These are phyloP conservation scores for Curvularia spicifera DNA, from an alignment of 2,329 filamentous ascomycete genomes.

Conservation along the genomic window DNA sequence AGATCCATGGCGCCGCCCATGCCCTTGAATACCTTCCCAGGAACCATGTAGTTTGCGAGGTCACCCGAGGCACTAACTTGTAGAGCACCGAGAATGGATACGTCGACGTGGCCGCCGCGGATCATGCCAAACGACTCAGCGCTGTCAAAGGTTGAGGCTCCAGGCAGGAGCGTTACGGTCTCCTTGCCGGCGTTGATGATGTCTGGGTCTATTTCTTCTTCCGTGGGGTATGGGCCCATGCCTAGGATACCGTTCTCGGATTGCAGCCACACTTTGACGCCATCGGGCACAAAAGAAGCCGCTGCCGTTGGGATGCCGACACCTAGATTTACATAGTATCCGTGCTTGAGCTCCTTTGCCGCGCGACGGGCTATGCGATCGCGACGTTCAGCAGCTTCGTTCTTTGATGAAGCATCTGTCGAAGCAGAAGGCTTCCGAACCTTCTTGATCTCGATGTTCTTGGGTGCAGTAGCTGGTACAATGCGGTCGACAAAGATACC, in stretches of 20 bases:
- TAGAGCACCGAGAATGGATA: conserved; percentile 90
- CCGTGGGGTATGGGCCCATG: conserved; percentile 53
- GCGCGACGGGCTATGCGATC: conserved; percentile 83
- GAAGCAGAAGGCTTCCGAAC: conserved; percentile 33
- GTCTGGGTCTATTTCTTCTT: conserved; percentile 81
- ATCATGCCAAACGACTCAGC: conserved; percentile 96
- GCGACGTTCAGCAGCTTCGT: conserved; percentile 50
- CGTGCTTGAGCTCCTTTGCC: conserved; percentile 91
- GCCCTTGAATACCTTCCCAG: conserved; percentile 84
- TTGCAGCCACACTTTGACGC: conserved; percentile 66
- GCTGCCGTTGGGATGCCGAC: conserved; percentile 94
- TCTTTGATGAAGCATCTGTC: conserved; percentile 23
- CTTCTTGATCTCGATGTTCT: conserved; percentile 71
- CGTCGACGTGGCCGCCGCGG: conserved; percentile 80
- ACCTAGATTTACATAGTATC: conserved; percentile 91
- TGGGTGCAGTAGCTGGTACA: conserved; percentile 77
- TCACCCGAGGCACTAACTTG: conserved; percentile 82
- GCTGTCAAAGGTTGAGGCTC: conserved; percentile 81
- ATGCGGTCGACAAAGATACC: conserved; percentile 93
- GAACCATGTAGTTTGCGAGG: conserved; percentile 91
- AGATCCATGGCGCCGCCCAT: conserved; percentile 93
- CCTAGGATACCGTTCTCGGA: conserved; percentile 59
- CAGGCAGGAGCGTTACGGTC: conserved; percentile 82
- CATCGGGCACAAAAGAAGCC: conserved; percentile 71
- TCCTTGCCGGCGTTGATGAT: conserved; percentile 94